Evolutionary conservation across 805 yeast genomes (phyloP), one percentile per base, ranked within the genome.

Genomic region (Nakazawaea peltata): DNA sequence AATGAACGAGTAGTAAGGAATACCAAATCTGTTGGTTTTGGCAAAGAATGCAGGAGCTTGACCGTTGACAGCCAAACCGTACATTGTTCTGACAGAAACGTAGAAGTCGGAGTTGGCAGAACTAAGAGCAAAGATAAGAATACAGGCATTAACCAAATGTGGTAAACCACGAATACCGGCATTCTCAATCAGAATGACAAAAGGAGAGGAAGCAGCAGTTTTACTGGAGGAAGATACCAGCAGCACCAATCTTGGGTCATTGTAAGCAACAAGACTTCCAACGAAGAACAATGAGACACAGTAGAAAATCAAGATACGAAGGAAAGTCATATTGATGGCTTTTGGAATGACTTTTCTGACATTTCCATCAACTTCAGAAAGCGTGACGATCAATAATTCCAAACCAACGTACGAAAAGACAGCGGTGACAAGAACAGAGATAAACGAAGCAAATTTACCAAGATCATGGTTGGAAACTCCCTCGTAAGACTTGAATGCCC

Each of bases 51-150:
- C 50, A 28, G 70, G 70, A 2, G 69, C 69, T 36, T 58, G 61
- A 3, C 69, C 69, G 22, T 65, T 66, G 34, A 60, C 55, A 2
- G 70, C 53, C 39, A 65, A 56, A 16, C 68, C 67, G 41, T 65
- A 65, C 31, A 62, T 48, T 2, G 69, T 62, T 50, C 71, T 71
- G 13, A 90, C 74, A 17, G 83, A 81, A 52, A 78, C 76, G 59
- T 81, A 81, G 50, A 83, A 64, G 56, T 78, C 87, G 2, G 87
- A 78, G 60, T 82, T 84, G 12, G 83, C 78, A 31, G 92, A 92
- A 8, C 90, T 80, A 51, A 82, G 72, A 39, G 84, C 87, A 44
- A 83, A 81, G 25, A 82, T 57, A 48, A 86, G 56, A 44, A 86
- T 80, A 54, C 84, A 77, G 2, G 80, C 90, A 54, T 86, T 86